A percentile compares a stretch with the other conserved stretches of the same genome.
These are phyloP conservation scores for Cytospora piceae DNA, from an alignment of 2,329 filamentous ascomycete species.

Conservation along the genomic window DNA sequence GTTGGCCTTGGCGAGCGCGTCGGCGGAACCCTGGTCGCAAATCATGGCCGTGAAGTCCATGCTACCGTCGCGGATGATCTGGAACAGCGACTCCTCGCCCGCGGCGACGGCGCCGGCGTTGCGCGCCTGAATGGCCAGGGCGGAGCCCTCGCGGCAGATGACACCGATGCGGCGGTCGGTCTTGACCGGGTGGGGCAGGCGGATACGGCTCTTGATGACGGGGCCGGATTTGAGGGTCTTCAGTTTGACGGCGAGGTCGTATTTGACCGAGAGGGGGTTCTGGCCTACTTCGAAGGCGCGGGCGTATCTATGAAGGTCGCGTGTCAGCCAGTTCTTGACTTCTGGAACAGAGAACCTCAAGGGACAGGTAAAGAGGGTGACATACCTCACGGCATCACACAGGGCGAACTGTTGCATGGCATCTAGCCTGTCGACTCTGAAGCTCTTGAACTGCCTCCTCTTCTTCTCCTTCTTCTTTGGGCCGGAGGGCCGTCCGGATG, in stretches of 20 bases:
- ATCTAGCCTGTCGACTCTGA: constrained; percentile 68
- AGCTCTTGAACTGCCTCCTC: constrained; percentile 66
- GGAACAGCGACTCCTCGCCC: constrained; percentile 85
- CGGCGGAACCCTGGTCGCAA: constrained; percentile 78
- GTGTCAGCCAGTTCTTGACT: constrained; percentile 10
- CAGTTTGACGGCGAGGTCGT: constrained; percentile 84
- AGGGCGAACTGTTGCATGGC: constrained; percentile 76
- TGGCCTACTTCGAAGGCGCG: constrained; percentile 90
- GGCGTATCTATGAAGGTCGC: constrained; percentile 67
- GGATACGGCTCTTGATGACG: constrained; percentile 83
- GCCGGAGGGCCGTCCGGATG: constrained; percentile 43
- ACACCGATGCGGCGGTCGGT: constrained; percentile 89
- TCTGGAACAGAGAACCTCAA: not conserved
- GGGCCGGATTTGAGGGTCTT: constrained; percentile 84
- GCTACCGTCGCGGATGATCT: constrained; percentile 70
- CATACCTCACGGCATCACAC: constrained; percentile 89
- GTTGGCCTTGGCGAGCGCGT: constrained; percentile 78
- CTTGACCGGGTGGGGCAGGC: constrained; percentile 86
- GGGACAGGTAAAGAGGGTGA: constrained; percentile 5
- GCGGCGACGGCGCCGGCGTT: constrained; percentile 80
- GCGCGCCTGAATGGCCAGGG: constrained; percentile 72
- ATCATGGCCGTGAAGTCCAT: constrained; percentile 90
- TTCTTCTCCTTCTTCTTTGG: constrained; percentile 60
- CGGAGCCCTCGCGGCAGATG: constrained; percentile 81
- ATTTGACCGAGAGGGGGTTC: constrained; percentile 74